A percentile compares a stretch with the other conserved stretches of the same genome.
Conservation (phyloP, 306 rosid species). For the Cucumis melo region DNA sequence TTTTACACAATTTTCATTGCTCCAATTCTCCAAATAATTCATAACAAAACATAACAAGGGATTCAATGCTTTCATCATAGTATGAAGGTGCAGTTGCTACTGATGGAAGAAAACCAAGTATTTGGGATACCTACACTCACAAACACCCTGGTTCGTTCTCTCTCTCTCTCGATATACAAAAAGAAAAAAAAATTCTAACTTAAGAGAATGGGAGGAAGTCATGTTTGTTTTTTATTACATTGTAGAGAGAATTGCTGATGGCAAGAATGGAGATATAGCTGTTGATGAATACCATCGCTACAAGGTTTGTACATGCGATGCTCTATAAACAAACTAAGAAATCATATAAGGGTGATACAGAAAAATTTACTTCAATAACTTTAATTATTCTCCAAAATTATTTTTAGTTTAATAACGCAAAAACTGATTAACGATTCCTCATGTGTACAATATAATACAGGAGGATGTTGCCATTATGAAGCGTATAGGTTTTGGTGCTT, state of each 20-base stretch:
- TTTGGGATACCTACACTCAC: conserved; percentile 31
- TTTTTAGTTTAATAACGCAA: too few species aligned
- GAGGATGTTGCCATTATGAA: conserved; percentile 63
- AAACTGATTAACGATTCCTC: neutral
- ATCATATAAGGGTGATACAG: too few species aligned
- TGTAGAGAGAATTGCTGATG: conserved; percentile 25
- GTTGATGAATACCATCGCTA: conserved; percentile 27
- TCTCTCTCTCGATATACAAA: too few species aligned
- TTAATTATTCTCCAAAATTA: too few species aligned
- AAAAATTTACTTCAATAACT: too few species aligned
- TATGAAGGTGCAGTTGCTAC: conserved; percentile 22
- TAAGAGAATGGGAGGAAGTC: neutral
- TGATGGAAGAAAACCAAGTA: neutral
- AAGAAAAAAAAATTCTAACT: neutral
- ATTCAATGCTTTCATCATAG: neutral
- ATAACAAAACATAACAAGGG: too few species aligned
- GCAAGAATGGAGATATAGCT: conserved; percentile 29
- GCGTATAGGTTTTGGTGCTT: conserved; percentile 54
- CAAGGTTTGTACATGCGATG: neutral
- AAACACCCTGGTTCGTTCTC: conserved; percentile 14
- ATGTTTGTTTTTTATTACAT: neutral
- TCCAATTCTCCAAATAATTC: too few species aligned
- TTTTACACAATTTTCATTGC: too few species aligned
- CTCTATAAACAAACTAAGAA: too few species aligned
- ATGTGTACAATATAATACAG: conserved; percentile 20